Conservation (phyloP, 2,329 filamentous ascomycete species). For the Exserohilum turcica region DNA sequence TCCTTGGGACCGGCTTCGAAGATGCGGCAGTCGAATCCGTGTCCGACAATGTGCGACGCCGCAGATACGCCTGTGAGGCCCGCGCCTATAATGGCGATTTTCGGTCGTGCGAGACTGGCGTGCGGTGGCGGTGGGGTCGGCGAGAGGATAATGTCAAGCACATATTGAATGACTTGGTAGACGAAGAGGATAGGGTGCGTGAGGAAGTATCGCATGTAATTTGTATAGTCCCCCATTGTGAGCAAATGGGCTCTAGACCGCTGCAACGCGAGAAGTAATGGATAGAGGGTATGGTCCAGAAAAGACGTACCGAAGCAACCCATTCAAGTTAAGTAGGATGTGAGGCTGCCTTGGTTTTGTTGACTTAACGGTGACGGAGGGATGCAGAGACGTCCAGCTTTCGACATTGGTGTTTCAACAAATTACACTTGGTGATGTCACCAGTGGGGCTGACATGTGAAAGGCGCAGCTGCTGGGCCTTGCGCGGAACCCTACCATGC, state of each 20-base stretch:
- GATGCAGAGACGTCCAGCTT: slow-evolving; percentile 16
- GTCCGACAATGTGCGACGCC: slow-evolving; percentile 80
- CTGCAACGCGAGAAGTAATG: not conserved
- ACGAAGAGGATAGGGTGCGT: slow-evolving; percentile 60
- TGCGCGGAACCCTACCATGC: not conserved
- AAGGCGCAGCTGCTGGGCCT: slow-evolving; percentile 7
- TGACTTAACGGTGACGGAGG: not conserved
- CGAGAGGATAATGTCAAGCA: slow-evolving; percentile 68
- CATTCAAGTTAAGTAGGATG: not conserved
- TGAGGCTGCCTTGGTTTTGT: not conserved
- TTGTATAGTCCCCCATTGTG: slow-evolving; percentile 26
- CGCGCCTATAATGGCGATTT: slow-evolving; percentile 55
- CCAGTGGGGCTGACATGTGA: slow-evolving; percentile 29
- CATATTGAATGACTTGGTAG: slow-evolving; percentile 69
- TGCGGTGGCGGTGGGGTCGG: slow-evolving; percentile 69
- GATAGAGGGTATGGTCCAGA: not conserved
- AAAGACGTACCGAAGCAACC: not conserved
- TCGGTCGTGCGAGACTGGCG: slow-evolving; percentile 63
- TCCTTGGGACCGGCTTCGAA: slow-evolving; percentile 74
- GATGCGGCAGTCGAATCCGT: slow-evolving; percentile 81
- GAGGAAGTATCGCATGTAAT: slow-evolving; percentile 35
- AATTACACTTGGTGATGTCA: slow-evolving; percentile 30
- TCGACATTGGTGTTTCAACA: slow-evolving; percentile 15
- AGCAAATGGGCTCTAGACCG: not conserved
- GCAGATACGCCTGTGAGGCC: slow-evolving; percentile 75